Evolutionary conservation across 1,139 yeast species (phyloP), one percentile per base, ranked within the genome.

Genomic region (Saccharomyces pastorianus): DNA sequence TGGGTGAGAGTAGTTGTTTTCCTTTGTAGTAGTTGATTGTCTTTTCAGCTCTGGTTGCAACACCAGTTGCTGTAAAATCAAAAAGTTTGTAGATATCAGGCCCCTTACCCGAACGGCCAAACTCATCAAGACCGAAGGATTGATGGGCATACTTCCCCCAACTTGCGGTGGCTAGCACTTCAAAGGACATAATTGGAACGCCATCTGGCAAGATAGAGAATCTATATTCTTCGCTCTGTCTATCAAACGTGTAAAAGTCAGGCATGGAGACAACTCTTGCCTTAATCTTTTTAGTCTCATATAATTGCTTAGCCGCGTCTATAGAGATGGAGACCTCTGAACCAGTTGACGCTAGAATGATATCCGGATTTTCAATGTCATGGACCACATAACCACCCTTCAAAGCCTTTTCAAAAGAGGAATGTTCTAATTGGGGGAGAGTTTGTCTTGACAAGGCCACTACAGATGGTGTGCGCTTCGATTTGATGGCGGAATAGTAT

Each of bases 101-200:
- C 69, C 85, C 95, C 72, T 89, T 88, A 72, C 96, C 98, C 59
- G 96, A 89, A 61, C 93, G 95, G 80, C 99, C 99, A 71, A 91
- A 91, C 77, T 89, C 83, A 82, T 89, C 83, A 71, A 91, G 81
- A 73, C 96, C 96, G 69, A 91, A 88, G 74, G 88, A 96, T 77
- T 87, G 95, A 77, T 91, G 98, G 58, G 97, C 82, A 79, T 89
- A 93, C 76, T 84, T 86, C 67, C 84, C 78, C 99, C 99, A 91
- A 59, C 96, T 96, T 66, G 80, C 78, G 57, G 96, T 84, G 56
- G 95, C 75, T 84, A 90, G 81, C 57, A 89, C 98, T 81, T 91
- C 99, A 64, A 90, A 87, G 54, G 96, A 88, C 75, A 91, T 65
- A 70, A 88, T 83, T 73, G 98, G 98, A 54, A 86, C 84, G 68